phyloP scores from a whole-genome alignment of 225 moss, liverwort and hornwort species.

The Rhytidiadelphus loreus region DNA sequence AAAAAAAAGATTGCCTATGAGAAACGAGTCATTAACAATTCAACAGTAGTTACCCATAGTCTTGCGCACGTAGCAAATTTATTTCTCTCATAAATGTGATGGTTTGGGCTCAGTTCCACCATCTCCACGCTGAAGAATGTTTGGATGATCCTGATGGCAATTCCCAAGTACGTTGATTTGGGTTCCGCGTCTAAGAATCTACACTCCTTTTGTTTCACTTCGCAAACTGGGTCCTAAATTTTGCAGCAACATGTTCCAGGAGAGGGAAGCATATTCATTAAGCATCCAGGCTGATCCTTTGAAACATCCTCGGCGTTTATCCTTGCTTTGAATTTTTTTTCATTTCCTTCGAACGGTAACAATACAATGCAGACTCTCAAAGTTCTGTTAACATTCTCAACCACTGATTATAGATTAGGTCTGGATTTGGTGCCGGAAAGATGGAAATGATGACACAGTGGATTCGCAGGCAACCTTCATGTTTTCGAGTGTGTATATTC shows the following conservation, averaged over 20 bases:
- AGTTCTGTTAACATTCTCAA: background rate
- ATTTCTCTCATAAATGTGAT: background rate
- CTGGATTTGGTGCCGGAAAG: background rate
- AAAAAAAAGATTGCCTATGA: background rate
- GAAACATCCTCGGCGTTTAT: background rate
- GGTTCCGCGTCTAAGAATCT: background rate
- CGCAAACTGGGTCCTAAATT: background rate
- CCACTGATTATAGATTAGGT: background rate
- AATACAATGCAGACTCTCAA: background rate
- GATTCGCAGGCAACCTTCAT: background rate
- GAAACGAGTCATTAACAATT: background rate
- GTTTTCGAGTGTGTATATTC: background rate
- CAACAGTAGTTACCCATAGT: background rate
- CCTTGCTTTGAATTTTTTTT: background rate
- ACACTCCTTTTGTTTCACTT: background rate
- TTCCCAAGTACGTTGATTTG: background rate
- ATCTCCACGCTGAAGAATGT: background rate
- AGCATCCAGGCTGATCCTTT: background rate
- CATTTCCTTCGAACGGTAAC: background rate
- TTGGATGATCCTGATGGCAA: background rate
- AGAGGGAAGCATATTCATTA: background rate
- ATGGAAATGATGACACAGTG: background rate
- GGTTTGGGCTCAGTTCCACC: background rate
- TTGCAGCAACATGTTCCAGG: background rate
- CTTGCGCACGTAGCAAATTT: background rate